Evolutionary conservation across 495 filamentous ascomycete genomes (phyloP).

Genomic region (Neurospora sp.): DNA sequence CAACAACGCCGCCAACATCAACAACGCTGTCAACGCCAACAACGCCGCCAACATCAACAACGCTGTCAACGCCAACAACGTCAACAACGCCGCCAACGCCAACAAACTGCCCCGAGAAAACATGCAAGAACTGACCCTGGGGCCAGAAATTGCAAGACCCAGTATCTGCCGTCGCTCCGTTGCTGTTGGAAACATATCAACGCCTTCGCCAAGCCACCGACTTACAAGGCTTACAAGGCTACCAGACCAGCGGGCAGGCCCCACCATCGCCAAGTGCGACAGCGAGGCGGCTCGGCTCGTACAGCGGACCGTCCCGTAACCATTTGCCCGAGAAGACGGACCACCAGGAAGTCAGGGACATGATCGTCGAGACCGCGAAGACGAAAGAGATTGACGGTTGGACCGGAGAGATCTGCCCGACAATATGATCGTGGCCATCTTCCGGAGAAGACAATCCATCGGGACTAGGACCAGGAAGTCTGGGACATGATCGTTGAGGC

Average conservation of each 20-base stretch:
- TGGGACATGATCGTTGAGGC: slow-evolving; percentile 60
- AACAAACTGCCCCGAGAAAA: slow-evolving; percentile 52
- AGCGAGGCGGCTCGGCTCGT: slow-evolving; percentile 19
- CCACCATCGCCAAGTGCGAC: slow-evolving; percentile 56
- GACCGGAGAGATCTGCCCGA: slow-evolving; percentile 51
- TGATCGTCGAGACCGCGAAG: not conserved
- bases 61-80: not conserved
- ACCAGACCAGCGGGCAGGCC: slow-evolving; percentile 49
- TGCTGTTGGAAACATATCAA: not conserved
- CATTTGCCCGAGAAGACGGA: not conserved
- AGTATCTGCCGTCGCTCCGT: slow-evolving; percentile 25
- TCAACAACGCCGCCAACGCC: not conserved
- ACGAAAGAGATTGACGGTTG: slow-evolving; percentile 16
- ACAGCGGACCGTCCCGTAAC: not conserved
- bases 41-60: not conserved
- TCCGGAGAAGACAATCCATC: not conserved
- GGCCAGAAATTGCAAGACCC: slow-evolving; percentile 39
- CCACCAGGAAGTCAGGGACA: not conserved
- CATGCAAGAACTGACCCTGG: slow-evolving; percentile 60
- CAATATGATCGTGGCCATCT: slow-evolving; percentile 30
- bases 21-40: not conserved
- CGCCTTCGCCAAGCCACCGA: not conserved
- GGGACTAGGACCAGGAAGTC: slow-evolving; percentile 35
- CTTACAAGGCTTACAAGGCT: not conserved
- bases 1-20: not conserved